Evolutionary conservation across 148 eudicot genomes (phyloP).

Genomic region (Camellia sinensis): DNA sequence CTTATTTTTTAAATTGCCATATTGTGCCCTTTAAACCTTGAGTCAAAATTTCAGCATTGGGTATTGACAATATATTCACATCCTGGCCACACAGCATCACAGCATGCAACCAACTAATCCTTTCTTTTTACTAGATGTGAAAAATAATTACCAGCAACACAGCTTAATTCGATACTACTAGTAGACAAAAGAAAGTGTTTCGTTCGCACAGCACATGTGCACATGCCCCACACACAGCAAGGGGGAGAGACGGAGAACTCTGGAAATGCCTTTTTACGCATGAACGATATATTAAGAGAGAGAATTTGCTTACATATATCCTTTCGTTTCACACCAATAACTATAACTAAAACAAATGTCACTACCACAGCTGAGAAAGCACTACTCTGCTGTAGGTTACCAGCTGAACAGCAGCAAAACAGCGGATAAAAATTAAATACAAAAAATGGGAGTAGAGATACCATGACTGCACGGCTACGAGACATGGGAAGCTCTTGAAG

Average conservation of each 20-base stretch:
- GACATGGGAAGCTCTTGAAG: conserved; percentile 91
- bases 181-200: neutral
- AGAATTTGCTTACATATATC: conserved; percentile 2
- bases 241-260: neutral
- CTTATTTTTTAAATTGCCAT: neutral
- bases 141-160: neutral
- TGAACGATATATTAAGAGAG: neutral
- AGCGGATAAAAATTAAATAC: conserved; percentile 8
- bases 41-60: neutral
- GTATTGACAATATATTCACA: neutral
- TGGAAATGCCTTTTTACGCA: neutral
- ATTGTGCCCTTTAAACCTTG: neutral
- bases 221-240: neutral
- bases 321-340: neutral
- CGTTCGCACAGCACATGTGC: neutral
- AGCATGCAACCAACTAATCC: neutral
- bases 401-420: neutral
- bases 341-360: conserved; percentile 13
- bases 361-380: neutral
- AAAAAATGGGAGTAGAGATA: conserved; percentile 32
- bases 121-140: neutral
- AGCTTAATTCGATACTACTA: neutral
- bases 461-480: conserved; percentile 95
- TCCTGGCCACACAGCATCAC: neutral
- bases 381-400: neutral